These are phyloP conservation scores for Neoascochyta sp. DNA, from an alignment of 2,329 filamentous ascomycete species.

Conservation along the genomic window DNA sequence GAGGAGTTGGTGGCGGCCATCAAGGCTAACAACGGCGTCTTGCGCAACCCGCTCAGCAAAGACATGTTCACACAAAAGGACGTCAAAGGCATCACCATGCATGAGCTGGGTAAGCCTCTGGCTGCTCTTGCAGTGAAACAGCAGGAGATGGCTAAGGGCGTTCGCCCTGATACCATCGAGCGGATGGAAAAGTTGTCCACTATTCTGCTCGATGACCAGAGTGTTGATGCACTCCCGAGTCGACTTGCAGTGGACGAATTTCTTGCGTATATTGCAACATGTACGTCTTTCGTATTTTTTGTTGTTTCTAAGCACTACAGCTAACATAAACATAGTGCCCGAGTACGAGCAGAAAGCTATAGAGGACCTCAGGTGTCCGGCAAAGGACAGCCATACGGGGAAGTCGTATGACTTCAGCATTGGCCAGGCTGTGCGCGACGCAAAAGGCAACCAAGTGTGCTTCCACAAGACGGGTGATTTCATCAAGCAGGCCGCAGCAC, in stretches of 20 bases:
- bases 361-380: slow-evolving; percentile 27
- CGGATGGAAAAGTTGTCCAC: slow-evolving; percentile 28
- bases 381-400: slow-evolving; percentile 33
- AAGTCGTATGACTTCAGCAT: slow-evolving; percentile 32
- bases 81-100: slow-evolving; percentile 27
- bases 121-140: slow-evolving; percentile 31
- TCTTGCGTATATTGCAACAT: slow-evolving; percentile 30
- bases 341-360: slow-evolving; percentile 30
- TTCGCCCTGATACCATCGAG: slow-evolving; percentile 27
- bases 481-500: slow-evolving; percentile 30
- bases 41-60: slow-evolving; percentile 34
- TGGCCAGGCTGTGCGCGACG: slow-evolving; percentile 31
- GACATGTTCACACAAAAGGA: slow-evolving; percentile 37
- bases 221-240: slow-evolving; percentile 23
- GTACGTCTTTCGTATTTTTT: slow-evolving; percentile 16
- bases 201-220: slow-evolving; percentile 28
- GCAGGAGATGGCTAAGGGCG: slow-evolving; percentile 31
- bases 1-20: slow-evolving; percentile 34
- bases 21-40: slow-evolving; percentile 27
- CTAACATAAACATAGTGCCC: slow-evolving; percentile 14
- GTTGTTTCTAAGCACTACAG: too few relatives aligned
- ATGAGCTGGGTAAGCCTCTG: slow-evolving; percentile 23
- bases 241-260: slow-evolving; percentile 33
- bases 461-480: slow-evolving; percentile 38
- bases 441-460: slow-evolving; percentile 34